Evolutionary conservation across 805 yeast genomes (phyloP).

Genomic region (Wickerhamiella galacta): DNA sequence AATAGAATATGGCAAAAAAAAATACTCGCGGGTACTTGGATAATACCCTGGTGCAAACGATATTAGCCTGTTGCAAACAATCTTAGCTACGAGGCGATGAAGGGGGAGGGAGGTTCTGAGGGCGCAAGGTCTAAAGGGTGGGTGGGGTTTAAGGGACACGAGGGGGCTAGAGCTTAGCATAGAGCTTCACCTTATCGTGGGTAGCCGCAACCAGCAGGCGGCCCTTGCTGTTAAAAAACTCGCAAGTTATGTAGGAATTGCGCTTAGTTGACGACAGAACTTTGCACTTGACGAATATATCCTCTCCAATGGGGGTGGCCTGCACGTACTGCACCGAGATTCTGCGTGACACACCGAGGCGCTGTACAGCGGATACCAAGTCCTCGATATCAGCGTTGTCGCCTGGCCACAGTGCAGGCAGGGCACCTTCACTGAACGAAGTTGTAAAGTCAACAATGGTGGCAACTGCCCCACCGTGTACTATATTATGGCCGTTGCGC

Average conservation of each 20-base stretch:
- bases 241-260: slow-evolving; percentile 12
- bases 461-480: slow-evolving; percentile 23
- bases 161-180: background rate
- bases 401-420: slow-evolving; percentile 14
- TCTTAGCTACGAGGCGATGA: too few species aligned
- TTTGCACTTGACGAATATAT: slow-evolving; percentile 12
- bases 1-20: too few species aligned
- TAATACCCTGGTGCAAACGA: background rate
- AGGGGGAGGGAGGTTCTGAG: too few species aligned
- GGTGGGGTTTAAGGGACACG: too few species aligned
- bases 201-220: slow-evolving; percentile 13
- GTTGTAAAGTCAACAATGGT: slow-evolving; percentile 17
- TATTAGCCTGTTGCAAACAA: background rate
- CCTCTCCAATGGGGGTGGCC: slow-evolving; percentile 16
- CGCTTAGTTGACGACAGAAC: slow-evolving; percentile 17
- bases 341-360: slow-evolving; percentile 17
- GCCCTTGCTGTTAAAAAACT: slow-evolving; percentile 12
- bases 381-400: slow-evolving; percentile 9
- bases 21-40: background rate
- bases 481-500: slow-evolving; percentile 14
- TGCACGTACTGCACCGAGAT: slow-evolving; percentile 17
- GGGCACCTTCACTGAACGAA: slow-evolving; percentile 15
- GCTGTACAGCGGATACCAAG: slow-evolving; percentile 5
- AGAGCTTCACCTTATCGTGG: slow-evolving; percentile 20
- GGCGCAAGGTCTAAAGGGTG: too few species aligned